Evolutionary conservation across 2,329 filamentous ascomycete species (phyloP), one percentile per base, ranked within the genome.

Genomic region (Penicillium hordei): DNA sequence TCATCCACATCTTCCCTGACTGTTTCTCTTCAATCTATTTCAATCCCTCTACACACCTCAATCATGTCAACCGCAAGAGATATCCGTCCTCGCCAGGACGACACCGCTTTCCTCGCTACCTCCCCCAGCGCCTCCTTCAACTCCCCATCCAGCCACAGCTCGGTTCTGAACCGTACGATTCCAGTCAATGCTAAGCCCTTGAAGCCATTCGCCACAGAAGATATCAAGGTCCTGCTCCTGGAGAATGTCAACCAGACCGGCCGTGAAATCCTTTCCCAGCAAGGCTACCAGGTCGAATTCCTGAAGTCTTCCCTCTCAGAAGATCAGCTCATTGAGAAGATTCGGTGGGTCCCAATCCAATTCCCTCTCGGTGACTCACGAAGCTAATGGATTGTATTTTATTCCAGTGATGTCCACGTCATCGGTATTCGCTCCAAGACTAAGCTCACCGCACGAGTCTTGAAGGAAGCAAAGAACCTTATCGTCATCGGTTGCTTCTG

Each of bases 391-490:
- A 57, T 57, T 46, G 8, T 8, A 5, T 31, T 10, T 5, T 19
- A 13, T 40, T 33, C 4, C 27, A 96, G 91, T 60, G 90, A 97
- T 73, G 90, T 97, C 29, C 94, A 99, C 72, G 94, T 97, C 70
- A 94, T 99, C 73, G 94, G 94, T 65, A 97, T 99, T 69, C 90
- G 94, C 64, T 97, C 93, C 59, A 99, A 99, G 82, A 99, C 94
- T 34, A 96, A 94, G 80, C 85, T 99, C 72, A 93, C 87, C 9
- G 88, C 89, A 62, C 88, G 87, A 70, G 90, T 99, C 29, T 83
- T 99, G 60, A 83, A 86, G 56, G 88, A 95, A 74, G 94, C 94
- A 55, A 95, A 93, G 80, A 96, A 97, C 75, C 84, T 99, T 53
- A 89, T 97, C 58, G 94, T 97, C 61, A 86, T 97, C 68, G 94